phyloP scores from a whole-genome alignment of 2,329 filamentous ascomycete genomes.

The Atkinsonella texensis region DNA sequence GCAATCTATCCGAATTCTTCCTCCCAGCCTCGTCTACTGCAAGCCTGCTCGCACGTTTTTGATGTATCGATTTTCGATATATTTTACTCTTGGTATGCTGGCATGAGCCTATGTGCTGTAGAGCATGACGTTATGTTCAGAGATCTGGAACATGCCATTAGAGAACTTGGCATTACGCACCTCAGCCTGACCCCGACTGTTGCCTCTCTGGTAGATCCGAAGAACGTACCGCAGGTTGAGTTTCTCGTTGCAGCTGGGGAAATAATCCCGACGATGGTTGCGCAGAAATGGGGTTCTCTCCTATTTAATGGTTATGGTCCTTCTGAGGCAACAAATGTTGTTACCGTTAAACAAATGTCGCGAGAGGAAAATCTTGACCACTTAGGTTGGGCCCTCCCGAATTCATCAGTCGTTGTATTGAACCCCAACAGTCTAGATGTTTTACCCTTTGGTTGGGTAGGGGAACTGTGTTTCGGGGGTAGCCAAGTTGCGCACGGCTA shows the following conservation, averaged over 20 bases:
- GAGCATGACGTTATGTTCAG: conserved; percentile 62
- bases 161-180: conserved; percentile 56
- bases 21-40: conserved; percentile 50
- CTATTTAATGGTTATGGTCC: conserved; percentile 77
- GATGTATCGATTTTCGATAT: conserved; percentile 87
- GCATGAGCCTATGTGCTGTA: conserved; percentile 67
- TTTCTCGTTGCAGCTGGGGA: conserved; percentile 78
- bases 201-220: conserved; percentile 58
- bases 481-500: conserved; percentile 71
- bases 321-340: conserved; percentile 81
- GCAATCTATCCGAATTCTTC: conserved; percentile 48
- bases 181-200: conserved; percentile 80
- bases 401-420: conserved; percentile 64
- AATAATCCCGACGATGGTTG: conserved; percentile 60
- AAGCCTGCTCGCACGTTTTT: conserved; percentile 75
- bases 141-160: conserved; percentile 58
- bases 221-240: conserved; percentile 55
- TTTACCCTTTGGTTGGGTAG: conserved; percentile 59
- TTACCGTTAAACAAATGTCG: conserved; percentile 56
- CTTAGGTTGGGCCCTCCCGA: conserved; percentile 62
- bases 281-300: conserved; percentile 53
- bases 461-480: conserved; percentile 80
- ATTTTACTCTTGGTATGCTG: conserved; percentile 69
- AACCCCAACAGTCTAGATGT: conserved; percentile 30
- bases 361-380: conserved; percentile 52